These are phyloP conservation scores for Moesziomyces sp. DNA, from an alignment of 1,284 basidiomycete genomes.

Conservation along the genomic window DNA sequence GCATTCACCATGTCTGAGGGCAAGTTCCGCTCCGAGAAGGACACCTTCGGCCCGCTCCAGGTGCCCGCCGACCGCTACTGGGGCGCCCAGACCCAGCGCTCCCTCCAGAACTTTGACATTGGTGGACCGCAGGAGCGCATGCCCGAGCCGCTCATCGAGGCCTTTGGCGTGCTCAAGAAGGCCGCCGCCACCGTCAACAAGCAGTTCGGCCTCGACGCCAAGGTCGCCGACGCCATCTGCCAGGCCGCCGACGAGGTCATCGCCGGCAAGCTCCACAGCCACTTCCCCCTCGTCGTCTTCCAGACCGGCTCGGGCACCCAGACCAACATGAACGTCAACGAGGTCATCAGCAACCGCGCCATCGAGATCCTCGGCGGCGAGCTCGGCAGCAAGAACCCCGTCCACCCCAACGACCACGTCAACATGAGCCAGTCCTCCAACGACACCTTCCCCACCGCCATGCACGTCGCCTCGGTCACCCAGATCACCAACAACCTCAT, in stretches of 20 bases:
- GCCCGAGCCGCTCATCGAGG: constrained; percentile 93
- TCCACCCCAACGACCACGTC: constrained; percentile 99
- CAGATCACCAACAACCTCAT: constrained; percentile 85
- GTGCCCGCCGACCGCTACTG: constrained; percentile 96
- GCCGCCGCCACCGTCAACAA: constrained; percentile 93
- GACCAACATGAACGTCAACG: constrained; percentile 99
- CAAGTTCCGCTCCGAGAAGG: constrained; percentile 68
- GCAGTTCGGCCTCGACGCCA: constrained; percentile 88
- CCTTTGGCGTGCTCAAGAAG: constrained; percentile 97
- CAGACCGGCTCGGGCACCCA: constrained; percentile 99
- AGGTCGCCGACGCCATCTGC: constrained; percentile 88
- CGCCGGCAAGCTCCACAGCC: constrained; percentile 81
- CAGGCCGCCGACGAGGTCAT: constrained; percentile 97
- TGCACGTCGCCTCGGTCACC: constrained; percentile 96
- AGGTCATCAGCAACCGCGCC: constrained; percentile 98
- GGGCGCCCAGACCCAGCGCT: constrained; percentile 98
- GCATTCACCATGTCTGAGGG: constrained; percentile 41
- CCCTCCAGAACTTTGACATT: constrained; percentile 98
- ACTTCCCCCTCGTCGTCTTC: constrained; percentile 99
- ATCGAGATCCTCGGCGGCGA: constrained; percentile 97
- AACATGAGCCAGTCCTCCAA: constrained; percentile 99
- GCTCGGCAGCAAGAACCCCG: constrained; percentile 94
- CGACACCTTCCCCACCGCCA: constrained; percentile 98
- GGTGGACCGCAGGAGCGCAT: constrained; percentile 92
- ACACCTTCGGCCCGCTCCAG: constrained; percentile 91